Base-by-base conservation (phyloP, 345 rosid species). In the Toxicodendron radicans region DNA sequence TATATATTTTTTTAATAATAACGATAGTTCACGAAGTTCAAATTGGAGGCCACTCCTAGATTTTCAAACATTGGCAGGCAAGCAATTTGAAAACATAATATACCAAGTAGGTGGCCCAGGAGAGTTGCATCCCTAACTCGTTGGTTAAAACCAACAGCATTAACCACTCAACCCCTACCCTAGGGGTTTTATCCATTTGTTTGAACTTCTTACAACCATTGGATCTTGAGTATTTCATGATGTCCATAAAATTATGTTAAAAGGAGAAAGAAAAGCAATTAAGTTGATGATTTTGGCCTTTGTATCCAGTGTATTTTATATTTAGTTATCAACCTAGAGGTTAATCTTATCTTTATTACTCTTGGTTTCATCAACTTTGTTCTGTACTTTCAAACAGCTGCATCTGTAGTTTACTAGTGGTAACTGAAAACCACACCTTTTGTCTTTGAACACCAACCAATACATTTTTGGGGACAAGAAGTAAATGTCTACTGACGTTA, bases 401-500 rank as follows among this genome's bases (percentile, higher is more conserved):
- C 2, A n/a, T 63, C 63, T 20, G 51, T 1, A 33, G 51, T 32
- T 59, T 10, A 35, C 8, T 18, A 65, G 10, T 13, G 7, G 46
- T 58, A 30, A 35, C 61, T n/a, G 46, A 10, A 23, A 23, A 46
- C 54, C 14, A 64, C 21, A 46, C 51, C 23, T 3, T 20, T 11
- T 45, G 20, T 10, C 59, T 72, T 64, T 62, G 71, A 2, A 32
- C 12, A 35, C 21, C 20, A 27, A 11, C 32, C 1, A n/a, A 14
- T 69, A 69, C 14, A 48, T n/a, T 78, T 56, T 20, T 11, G 32
- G 61, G 48, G 66, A 57, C 13, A 21, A 56, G 54, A 5, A 62
- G 4, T 53, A 38, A 24, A 38, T n/a, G 27, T 38, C 65, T 24
- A 11, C 45, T 45, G 30, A 71, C 23, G 59, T 10, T n/a, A 0